Conservation (phyloP, 177 flowering plant species). For the Telopea speciosissima region DNA sequence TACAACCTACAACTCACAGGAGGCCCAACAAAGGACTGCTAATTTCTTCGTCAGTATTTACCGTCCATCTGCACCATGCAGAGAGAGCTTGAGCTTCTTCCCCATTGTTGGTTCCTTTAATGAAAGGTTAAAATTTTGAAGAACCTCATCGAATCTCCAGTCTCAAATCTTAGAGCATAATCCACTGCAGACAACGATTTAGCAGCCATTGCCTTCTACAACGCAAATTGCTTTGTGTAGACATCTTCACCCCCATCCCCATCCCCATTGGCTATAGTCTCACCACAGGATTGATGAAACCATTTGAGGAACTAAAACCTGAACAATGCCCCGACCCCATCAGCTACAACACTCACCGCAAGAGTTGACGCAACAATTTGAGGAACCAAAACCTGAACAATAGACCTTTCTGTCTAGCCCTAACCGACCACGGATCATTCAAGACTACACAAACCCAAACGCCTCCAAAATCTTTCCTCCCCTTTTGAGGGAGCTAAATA, state of each 20-base stretch:
- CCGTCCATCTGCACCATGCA: too few relatives aligned
- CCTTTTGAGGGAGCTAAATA: conserved; percentile 55
- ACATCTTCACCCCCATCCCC: conserved; percentile 29
- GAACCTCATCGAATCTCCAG: conserved; percentile 46
- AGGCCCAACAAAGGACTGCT: too few relatives aligned
- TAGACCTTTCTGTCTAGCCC: conserved; percentile 31
- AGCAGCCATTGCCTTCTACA: conserved; percentile 55
- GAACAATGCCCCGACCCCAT: conserved; percentile 57
- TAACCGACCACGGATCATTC: conserved; percentile 51
- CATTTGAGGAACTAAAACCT: conserved; percentile 75
- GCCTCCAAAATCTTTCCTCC: conserved; percentile 48
- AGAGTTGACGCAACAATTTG: too few relatives aligned
- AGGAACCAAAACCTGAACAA: too few relatives aligned
- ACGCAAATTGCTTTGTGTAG: too few relatives aligned
- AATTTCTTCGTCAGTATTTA: too few relatives aligned
- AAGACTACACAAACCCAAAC: conserved; percentile 40
- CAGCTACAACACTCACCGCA: too few relatives aligned
- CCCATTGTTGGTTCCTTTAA: too few relatives aligned
- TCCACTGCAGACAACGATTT: conserved; percentile 61
- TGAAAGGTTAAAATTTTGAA: neutral
- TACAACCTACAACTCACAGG: too few relatives aligned
- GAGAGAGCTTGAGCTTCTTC: too few relatives aligned
- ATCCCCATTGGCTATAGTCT: conserved; percentile 9
- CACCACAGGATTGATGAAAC: conserved; percentile 22
- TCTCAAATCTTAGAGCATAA: conserved; percentile 55